These are phyloP conservation scores for Arachnopeziza araneosa DNA, from an alignment of 2,329 filamentous ascomycete genomes.

Conservation along the genomic window DNA sequence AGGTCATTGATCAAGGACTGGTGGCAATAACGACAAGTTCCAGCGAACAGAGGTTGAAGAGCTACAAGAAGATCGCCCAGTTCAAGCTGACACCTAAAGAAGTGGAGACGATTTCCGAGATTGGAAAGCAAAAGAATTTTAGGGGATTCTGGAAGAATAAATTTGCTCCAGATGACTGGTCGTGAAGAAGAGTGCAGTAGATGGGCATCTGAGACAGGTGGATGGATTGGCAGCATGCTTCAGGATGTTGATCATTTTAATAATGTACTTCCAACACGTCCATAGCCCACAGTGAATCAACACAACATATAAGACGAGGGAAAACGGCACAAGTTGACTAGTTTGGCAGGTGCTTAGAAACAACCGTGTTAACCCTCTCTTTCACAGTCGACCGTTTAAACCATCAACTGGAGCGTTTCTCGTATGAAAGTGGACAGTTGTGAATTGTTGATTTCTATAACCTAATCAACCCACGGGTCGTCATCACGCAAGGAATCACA, in stretches of 20 bases:
- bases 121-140: slow-evolving; percentile 55
- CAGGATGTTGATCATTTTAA: too few species aligned
- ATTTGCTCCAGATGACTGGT: not conserved
- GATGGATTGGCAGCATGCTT: too few species aligned
- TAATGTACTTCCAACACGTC: too few species aligned
- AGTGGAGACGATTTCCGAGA: slow-evolving; percentile 48
- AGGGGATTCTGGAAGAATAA: not conserved
- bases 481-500: not conserved
- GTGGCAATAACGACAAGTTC: slow-evolving; percentile 55
- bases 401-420: too few species aligned
- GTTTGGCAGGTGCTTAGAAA: too few species aligned
- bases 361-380: too few species aligned
- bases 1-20: slow-evolving; percentile 49
- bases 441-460: not conserved
- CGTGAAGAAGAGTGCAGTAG: not conserved
- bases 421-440: too few species aligned
- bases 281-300: too few species aligned
- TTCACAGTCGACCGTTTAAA: too few species aligned
- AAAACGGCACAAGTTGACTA: too few species aligned
- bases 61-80: slow-evolving; percentile 44
- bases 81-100: slow-evolving; percentile 58
- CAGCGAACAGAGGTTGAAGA: slow-evolving; percentile 51
- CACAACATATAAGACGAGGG: too few species aligned
- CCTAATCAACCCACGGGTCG: not conserved
- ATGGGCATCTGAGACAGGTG: too few species aligned